A percentile compares a stretch with the other conserved stretches of the same genome.
These are phyloP conservation scores for Monosporascus sp. DNA, from an alignment of 2,329 filamentous ascomycete species.

Conservation along the genomic window DNA sequence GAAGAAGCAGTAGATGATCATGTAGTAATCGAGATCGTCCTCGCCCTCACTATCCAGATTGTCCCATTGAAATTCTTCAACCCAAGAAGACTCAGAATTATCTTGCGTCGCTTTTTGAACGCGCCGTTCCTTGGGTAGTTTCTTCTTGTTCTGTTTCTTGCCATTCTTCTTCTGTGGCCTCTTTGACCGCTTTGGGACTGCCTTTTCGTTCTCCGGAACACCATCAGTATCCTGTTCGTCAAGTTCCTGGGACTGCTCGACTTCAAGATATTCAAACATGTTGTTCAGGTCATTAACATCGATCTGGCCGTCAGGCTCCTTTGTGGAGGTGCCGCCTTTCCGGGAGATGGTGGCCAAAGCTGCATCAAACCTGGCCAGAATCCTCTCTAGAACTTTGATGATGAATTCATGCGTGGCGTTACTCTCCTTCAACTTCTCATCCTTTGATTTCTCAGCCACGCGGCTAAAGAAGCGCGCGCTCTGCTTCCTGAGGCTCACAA, in stretches of 20 bases:
- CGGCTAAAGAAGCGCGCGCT: slow-evolving; percentile 18
- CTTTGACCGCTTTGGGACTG: slow-evolving; percentile 1
- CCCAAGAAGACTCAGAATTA: slow-evolving; percentile 8
- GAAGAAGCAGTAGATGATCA: slow-evolving; percentile 30
- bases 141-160: slow-evolving; percentile 7
- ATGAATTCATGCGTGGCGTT: slow-evolving; percentile 20
- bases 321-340: background rate
- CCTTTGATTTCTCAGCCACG: slow-evolving; percentile 8
- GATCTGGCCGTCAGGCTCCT: slow-evolving; percentile 2
- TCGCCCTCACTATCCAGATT: slow-evolving; percentile 11
- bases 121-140: slow-evolving; percentile 2
- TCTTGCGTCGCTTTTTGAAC: slow-evolving; percentile 1
- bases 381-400: slow-evolving; percentile 20
- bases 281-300: slow-evolving; percentile 17
- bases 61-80: slow-evolving; percentile 17
- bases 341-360: slow-evolving; percentile 9
- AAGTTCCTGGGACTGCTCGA: slow-evolving; percentile 12
- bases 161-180: slow-evolving; percentile 4
- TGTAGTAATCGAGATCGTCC: slow-evolving; percentile 24
- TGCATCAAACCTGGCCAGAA: slow-evolving; percentile 17
- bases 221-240: slow-evolving; percentile 8
- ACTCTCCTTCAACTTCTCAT: slow-evolving; percentile 14
- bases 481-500: slow-evolving; percentile 22
- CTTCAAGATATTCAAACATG: slow-evolving; percentile 20
- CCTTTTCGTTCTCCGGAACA: slow-evolving; percentile 2